Conservation (phyloP, 1,284 basidiomycete genomes). For the Tilletiaria anomala region DNA sequence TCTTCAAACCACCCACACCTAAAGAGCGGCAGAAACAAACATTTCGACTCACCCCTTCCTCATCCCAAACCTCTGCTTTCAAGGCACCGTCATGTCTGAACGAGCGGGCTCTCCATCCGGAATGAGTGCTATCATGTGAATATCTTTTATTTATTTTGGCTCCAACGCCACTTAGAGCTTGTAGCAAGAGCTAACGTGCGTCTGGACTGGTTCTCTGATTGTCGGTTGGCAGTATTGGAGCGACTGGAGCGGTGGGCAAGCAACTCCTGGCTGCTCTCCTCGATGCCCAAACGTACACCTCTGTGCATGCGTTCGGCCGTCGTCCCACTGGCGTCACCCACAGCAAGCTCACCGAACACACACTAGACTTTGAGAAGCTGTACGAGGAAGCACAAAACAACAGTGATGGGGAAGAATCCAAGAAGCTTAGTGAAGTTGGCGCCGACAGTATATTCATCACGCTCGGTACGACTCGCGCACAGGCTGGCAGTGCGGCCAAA, state of each 20-base stretch:
- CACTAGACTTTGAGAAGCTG: slow-evolving; percentile 19
- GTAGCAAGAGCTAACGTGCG: no score
- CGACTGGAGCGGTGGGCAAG: slow-evolving; percentile 23
- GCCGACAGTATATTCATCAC: slow-evolving; percentile 12
- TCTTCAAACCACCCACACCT: no score
- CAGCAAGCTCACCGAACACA: slow-evolving; percentile 7
- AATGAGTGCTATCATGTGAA: no score
- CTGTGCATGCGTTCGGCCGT: slow-evolving; percentile 55
- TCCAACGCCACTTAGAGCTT: no score
- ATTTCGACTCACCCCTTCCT: no score
- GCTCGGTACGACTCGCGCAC: slow-evolving; percentile 19
- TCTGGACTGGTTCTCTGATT: no score
- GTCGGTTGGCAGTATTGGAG: slow-evolving; percentile 9
- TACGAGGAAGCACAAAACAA: background rate
- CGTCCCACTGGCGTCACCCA: slow-evolving; percentile 40
- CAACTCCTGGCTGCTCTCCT: slow-evolving; percentile 14
- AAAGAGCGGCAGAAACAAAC: no score
- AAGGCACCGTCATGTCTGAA: no score
- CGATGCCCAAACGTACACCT: slow-evolving; percentile 14
- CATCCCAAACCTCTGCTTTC: no score
- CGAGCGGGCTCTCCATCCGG: no score
- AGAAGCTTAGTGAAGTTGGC: slow-evolving; percentile 7
- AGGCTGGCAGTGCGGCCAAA: slow-evolving; percentile 50
- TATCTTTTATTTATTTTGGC: no score
- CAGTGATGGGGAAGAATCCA: slow-evolving; percentile 3